These are phyloP conservation scores for Plasmodiophora brassicae DNA, from an alignment of 208 protist genomes.

Conservation along the genomic window DNA sequence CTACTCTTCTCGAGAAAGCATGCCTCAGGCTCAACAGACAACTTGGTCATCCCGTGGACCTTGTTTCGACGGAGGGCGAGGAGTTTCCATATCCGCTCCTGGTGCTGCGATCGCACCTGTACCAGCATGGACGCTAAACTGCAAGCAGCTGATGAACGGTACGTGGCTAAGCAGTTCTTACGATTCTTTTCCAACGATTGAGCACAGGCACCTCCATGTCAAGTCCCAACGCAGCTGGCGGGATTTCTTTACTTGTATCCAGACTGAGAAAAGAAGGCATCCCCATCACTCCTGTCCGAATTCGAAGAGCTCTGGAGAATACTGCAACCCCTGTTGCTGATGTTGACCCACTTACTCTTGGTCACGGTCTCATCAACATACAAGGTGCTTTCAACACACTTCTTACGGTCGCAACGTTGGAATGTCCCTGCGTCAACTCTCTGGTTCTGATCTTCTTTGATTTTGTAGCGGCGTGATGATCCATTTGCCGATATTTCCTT, in stretches of 20 bases:
- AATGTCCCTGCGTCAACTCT: too few species aligned
- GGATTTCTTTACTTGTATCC: background rate
- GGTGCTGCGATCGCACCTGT: slow-evolving; percentile 62
- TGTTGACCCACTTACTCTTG: background rate
- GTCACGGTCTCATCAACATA: background rate
- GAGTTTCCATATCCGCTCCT: slow-evolving; percentile 59
- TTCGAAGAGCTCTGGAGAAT: background rate
- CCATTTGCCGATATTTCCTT: background rate
- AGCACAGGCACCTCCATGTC: slow-evolving; percentile 3
- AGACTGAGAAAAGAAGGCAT: background rate
- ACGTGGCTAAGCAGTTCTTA: slow-evolving; percentile 39
- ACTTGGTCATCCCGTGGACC: slow-evolving; percentile 63
- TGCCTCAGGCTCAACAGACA: slow-evolving; percentile 45
- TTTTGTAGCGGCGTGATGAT: background rate
- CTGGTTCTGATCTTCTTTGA: too few species aligned
- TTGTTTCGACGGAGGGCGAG: slow-evolving; percentile 49
- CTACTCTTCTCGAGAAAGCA: background rate
- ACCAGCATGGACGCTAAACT: slow-evolving; percentile 54
- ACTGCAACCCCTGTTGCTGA: background rate
- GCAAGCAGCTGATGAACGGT: slow-evolving; percentile 63
- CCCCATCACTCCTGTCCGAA: background rate
- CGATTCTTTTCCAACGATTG: background rate
- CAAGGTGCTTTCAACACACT: too few species aligned
- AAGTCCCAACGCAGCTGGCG: background rate
- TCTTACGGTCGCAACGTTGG: too few species aligned